Conservation (phyloP, 805 yeast genomes). For the Hanseniaspora guilliermondii region DNA sequence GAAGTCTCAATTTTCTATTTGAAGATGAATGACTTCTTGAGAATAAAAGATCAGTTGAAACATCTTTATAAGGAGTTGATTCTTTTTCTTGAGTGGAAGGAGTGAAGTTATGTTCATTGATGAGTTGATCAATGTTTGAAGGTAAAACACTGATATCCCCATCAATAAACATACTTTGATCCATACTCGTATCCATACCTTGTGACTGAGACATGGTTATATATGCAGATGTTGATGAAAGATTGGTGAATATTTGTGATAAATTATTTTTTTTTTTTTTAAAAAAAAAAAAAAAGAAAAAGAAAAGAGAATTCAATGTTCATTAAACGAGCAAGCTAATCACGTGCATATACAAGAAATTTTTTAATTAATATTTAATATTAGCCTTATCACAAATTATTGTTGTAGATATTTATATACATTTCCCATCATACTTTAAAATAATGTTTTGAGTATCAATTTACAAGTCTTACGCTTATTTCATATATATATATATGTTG, state of each 20-base stretch:
- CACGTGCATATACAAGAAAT: too few relatives aligned
- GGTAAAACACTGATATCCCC: slow-evolving; percentile 11
- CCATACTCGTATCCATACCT: not conserved
- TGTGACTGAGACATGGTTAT: not conserved
- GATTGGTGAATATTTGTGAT: not conserved
- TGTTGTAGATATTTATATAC: too few relatives aligned
- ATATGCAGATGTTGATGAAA: too few relatives aligned
- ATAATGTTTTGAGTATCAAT: too few relatives aligned
- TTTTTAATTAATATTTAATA: too few relatives aligned
- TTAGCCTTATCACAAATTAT: too few relatives aligned
- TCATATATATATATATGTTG: too few relatives aligned
- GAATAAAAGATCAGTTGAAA: slow-evolving; percentile 1
- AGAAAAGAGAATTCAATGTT: too few relatives aligned
- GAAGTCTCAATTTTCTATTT: not conserved
- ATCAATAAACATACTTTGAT: slow-evolving; percentile 4
- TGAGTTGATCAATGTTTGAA: not conserved
- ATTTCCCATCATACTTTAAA: too few relatives aligned
- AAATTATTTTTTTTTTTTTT: not conserved
- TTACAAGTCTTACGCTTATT: too few relatives aligned
- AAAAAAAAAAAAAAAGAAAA: not conserved
- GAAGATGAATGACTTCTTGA: not conserved
- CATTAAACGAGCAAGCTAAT: too few relatives aligned
- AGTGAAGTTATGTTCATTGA: not conserved
- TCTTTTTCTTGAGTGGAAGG: not conserved
- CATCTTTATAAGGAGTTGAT: not conserved